Percentiles rank a stretch among this genome's conserved stretches.
Evolutionary conservation across 208 protist species (phyloP).

Genomic region (Leishmania braziliensis): DNA sequence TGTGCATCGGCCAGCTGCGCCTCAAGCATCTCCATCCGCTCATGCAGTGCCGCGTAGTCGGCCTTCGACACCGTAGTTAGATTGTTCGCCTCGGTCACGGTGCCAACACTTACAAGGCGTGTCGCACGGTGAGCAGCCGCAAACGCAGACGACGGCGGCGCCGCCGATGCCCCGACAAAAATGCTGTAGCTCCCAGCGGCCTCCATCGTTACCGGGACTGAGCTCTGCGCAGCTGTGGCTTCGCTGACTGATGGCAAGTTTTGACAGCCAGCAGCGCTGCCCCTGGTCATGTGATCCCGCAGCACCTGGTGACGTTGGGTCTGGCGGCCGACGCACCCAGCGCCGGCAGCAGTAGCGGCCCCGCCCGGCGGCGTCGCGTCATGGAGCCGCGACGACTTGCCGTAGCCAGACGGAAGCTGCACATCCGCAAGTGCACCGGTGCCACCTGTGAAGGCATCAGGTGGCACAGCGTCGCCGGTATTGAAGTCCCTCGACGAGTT

Average conservation of each 20-base stretch:
- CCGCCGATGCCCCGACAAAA: not conserved
- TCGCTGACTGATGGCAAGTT: constrained; percentile 1
- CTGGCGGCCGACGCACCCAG: not conserved
- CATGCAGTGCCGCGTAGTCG: constrained; percentile 52
- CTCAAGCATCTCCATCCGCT: constrained; percentile 40
- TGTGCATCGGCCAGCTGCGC: constrained; percentile 61
- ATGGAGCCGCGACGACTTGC: constrained; percentile 46
- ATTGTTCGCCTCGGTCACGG: constrained; percentile 80
- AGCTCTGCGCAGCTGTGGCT: not conserved
- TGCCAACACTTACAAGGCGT: constrained; percentile 54
- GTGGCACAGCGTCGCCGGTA: not conserved
- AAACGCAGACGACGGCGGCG: not conserved
- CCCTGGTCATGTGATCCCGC: constrained; percentile 19
- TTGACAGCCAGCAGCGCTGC: not conserved
- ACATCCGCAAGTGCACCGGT: constrained; percentile 9
- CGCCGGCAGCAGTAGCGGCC: not conserved
- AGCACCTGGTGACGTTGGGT: constrained; percentile 7
- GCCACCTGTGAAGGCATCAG: not conserved
- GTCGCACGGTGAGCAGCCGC: constrained; percentile 32
- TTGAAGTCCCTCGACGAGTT: not conserved
- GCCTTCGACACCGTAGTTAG: constrained; percentile 45
- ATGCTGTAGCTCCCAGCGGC: not conserved
- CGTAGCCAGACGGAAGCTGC: constrained; percentile 50
- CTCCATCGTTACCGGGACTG: not conserved
- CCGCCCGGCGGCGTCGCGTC: not conserved